These are phyloP conservation scores for Malassezia obtusa DNA, from an alignment of 1,284 basidiomycete species.

Conservation along the genomic window DNA sequence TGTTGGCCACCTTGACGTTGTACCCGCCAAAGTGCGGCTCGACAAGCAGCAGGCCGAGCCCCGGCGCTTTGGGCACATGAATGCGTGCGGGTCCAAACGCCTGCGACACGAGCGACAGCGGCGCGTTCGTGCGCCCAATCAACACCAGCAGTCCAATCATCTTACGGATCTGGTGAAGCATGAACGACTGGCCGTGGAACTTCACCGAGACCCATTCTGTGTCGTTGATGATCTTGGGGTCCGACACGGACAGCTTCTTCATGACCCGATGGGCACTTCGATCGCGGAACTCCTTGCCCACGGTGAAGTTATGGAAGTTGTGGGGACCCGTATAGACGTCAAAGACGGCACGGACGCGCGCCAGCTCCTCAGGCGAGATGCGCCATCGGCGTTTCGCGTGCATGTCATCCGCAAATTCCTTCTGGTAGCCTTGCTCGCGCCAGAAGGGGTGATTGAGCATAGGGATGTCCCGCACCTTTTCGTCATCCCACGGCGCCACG, in stretches of 20 bases:
- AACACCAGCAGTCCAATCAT: slow-evolving; percentile 87
- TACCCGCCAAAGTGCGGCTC: slow-evolving; percentile 78
- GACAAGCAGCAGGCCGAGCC: slow-evolving; percentile 86
- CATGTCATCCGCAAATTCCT: slow-evolving; percentile 31
- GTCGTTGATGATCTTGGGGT: slow-evolving; percentile 62
- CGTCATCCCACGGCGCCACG: slow-evolving; percentile 14
- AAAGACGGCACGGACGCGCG: slow-evolving; percentile 30
- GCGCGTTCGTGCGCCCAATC: slow-evolving; percentile 30
- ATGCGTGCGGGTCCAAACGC: slow-evolving; percentile 61
- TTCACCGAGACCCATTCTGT: slow-evolving; percentile 92
- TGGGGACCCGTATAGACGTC: slow-evolving; percentile 29
- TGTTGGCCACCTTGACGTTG: slow-evolving; percentile 55
- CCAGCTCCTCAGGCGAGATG: slow-evolving; percentile 19
- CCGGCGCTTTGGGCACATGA: slow-evolving; percentile 90
- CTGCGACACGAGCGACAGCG: slow-evolving; percentile 45
- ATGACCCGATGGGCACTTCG: slow-evolving; percentile 63
- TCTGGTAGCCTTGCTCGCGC: slow-evolving; percentile 21
- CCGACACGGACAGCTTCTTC: slow-evolving; percentile 34
- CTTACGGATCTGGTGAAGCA: slow-evolving; percentile 93
- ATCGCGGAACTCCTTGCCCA: slow-evolving; percentile 74
- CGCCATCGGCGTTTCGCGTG: slow-evolving; percentile 37
- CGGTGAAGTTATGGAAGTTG: slow-evolving; percentile 96
- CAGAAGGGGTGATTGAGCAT: slow-evolving; percentile 42
- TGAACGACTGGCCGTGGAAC: slow-evolving; percentile 95
- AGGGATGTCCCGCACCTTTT: slow-evolving; percentile 9